These are phyloP conservation scores for Dactylellina sp. DNA, from an alignment of 2,329 filamentous ascomycete genomes.

Conservation along the genomic window DNA sequence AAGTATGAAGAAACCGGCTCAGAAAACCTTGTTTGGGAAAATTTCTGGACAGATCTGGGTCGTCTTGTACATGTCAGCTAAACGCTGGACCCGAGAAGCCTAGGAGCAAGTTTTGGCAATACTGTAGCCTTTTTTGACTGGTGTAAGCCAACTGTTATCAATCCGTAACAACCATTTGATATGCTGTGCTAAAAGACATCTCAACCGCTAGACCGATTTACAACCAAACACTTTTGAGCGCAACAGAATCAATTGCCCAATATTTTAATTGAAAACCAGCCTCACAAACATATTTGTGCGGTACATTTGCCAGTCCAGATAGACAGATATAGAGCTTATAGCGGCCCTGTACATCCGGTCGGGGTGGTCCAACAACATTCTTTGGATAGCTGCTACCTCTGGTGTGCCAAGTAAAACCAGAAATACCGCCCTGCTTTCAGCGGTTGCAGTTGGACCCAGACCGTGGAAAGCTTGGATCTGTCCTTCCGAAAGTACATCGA, in stretches of 20 bases:
- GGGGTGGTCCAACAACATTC: slow-evolving; percentile 6
- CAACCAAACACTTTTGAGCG: too few species aligned
- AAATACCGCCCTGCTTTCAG: slow-evolving; percentile 11
- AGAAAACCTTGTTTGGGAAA: too few species aligned
- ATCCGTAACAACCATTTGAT: too few species aligned
- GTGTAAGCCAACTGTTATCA: too few species aligned
- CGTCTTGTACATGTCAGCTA: too few species aligned
- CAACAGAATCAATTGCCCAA: background rate
- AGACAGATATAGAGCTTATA: background rate
- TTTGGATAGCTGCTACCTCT: slow-evolving; percentile 10
- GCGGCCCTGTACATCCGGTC: slow-evolving; percentile 2
- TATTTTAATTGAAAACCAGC: background rate
- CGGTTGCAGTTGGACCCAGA: background rate
- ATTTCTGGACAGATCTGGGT: too few species aligned
- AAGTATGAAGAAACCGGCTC: too few species aligned
- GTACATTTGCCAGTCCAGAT: background rate
- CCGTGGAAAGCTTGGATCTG: background rate
- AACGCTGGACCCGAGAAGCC: too few species aligned
- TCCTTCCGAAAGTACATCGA: background rate
- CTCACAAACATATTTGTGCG: background rate
- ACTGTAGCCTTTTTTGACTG: too few species aligned
- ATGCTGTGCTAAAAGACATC: too few species aligned
- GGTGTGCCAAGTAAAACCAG: slow-evolving; percentile 4
- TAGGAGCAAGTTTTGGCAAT: too few species aligned
- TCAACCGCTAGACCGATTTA: too few species aligned